Base-by-base conservation (phyloP, 192 early-diverging fungal species). In the Globomyces pollinis-pini region DNA sequence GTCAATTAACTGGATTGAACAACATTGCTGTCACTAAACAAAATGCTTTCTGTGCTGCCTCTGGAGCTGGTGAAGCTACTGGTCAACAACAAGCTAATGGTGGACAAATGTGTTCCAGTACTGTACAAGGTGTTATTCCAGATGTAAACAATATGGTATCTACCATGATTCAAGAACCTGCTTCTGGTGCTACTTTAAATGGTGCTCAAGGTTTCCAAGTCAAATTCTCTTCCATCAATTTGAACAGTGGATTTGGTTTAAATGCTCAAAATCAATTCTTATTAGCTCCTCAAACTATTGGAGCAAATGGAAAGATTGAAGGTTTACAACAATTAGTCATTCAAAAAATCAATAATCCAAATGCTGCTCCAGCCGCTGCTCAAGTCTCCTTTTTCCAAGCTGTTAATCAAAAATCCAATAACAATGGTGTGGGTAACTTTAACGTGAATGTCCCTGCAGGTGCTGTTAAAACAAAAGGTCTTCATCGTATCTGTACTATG, bases 311-410 rank as follows among this genome's bases (percentile, higher is more conserved):
- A 44, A 61, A 7, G 2, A 74, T 74, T 44, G 47, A 66, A 47
- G 73, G 73, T 36, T 62, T 67, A 65, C 49, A 65, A 8, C 70
- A 73, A 51, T 55, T 74, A 50, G 66, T 66, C 31, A 50, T 74
- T 31, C 73, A 74, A 42, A 12, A 15, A 15, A 34, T 64, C 15
- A 35, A 39, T 2, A 38, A 47, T 7, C 7, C 35, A 6, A 63
- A 58, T 7, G 1, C 23, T 8, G 60, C 69, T 3, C 65, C 69
- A 2, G 63, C 63, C 41, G 26, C 70, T 11, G 13, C 6, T 9
- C n/a, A 24, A 16, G 26, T 55, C 52, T 6, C 4, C 28, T 64
- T 64, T 21, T 64, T 64, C 65, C 57, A 64, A 34, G 11, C 12
- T n/a, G 16, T 64, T 26, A 73, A 74, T 57, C 1, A 43, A 1